phyloP scores from a whole-genome alignment of 2,329 filamentous ascomycete genomes.

The Boeremia exigua region DNA sequence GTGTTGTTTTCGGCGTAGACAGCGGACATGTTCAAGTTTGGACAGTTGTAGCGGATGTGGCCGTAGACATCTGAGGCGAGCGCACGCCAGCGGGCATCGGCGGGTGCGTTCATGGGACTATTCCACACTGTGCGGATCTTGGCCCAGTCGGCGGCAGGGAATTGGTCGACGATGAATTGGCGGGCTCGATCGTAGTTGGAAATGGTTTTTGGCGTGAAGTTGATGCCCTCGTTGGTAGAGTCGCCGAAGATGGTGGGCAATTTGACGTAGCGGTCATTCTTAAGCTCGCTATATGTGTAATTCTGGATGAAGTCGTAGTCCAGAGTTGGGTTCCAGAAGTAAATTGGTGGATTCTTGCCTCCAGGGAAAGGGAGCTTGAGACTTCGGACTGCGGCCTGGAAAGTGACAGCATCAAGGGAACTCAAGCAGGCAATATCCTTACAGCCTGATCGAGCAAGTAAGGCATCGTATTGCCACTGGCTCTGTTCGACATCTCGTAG shows the following conservation, averaged over 20 bases:
- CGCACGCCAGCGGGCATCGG: slow-evolving; percentile 36
- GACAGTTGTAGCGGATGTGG: slow-evolving; percentile 59
- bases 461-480: slow-evolving; percentile 52
- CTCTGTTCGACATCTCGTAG: slow-evolving; percentile 47
- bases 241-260: slow-evolving; percentile 54
- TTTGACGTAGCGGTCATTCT: slow-evolving; percentile 47
- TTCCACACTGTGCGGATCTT: slow-evolving; percentile 41
- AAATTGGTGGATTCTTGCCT: slow-evolving; percentile 40
- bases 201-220: slow-evolving; percentile 48
- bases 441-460: slow-evolving; percentile 45
- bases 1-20: slow-evolving; percentile 38
- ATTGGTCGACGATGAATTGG: slow-evolving; percentile 50
- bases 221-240: slow-evolving; percentile 53
- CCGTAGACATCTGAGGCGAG: slow-evolving; percentile 53
- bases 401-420: slow-evolving; percentile 42
- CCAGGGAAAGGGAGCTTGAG: slow-evolving; percentile 49
- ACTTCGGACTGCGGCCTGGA: slow-evolving; percentile 48
- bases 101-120: slow-evolving; percentile 33
- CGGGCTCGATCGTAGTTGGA: slow-evolving; percentile 40
- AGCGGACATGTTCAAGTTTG: slow-evolving; percentile 51
- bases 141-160: slow-evolving; percentile 39
- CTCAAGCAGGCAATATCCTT: slow-evolving; percentile 49
- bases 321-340: slow-evolving; percentile 52
- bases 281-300: slow-evolving; percentile 48
- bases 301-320: slow-evolving; percentile 52